Base-by-base conservation (phyloP, 2,329 filamentous ascomycete species). In the Alternaria longipes region DNA sequence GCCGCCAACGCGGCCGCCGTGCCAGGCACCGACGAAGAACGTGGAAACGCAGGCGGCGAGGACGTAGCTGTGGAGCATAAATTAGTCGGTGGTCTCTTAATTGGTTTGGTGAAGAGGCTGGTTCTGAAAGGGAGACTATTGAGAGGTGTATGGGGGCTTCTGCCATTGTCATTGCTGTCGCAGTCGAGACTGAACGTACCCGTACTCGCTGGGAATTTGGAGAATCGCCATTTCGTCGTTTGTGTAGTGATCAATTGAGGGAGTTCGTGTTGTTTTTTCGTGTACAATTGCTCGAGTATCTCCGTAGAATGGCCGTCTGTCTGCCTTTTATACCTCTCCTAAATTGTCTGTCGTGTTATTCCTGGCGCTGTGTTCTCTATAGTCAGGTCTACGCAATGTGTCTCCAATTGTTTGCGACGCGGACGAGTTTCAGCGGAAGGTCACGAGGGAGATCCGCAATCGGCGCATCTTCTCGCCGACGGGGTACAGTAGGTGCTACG, bases 11-110 rank as follows among this genome's bases (percentile, higher is more conserved):
- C 84, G 79, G 16, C 24, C 55, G 65, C 83, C 84, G 71, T 88
- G 87, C 77, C 83, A 82, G 68, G 80, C 79, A 59, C 79, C 77
- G 42, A 89, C 79, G 70, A 88, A 70, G 73, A 87, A 85, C 62
- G 82, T 84, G 59, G 83, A 82, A 62, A 86, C 81, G 36, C 84
- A 82, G 65, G 86, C 78, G 69, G 81, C 79, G 71, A 88, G 79
- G 75, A 87, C 85, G 73, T 84, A 84, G 76, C 87, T 89, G 60
- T 36, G 54, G 51, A 28, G n/a, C 36, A 24, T 34, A 54, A 14
- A 54, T 65, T 58, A 68, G 65, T 45, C 40, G 36, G n/a, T 28
- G 56, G 36, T 41, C 18, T 41, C n/a, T 18, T 11, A 20, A 45
- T 24, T 4, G 54, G 18, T 28, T 22, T 32, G 47, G 44, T 18